These are phyloP conservation scores for Cyberlindnera mrakii DNA, from an alignment of 805 yeast genomes.

Conservation along the genomic window DNA sequence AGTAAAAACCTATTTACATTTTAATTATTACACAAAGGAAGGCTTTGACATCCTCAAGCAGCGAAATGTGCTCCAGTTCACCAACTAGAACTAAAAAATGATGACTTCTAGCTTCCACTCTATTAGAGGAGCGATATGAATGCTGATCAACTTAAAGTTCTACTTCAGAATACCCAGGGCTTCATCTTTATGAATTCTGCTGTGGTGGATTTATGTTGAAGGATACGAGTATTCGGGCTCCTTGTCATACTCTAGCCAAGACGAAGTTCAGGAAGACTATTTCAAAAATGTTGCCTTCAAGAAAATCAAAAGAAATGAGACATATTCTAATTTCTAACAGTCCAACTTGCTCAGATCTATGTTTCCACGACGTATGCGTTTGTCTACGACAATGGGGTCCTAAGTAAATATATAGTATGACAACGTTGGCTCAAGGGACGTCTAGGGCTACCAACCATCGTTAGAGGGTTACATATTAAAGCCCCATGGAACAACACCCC, in stretches of 20 bases:
- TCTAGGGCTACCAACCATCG: too few relatives aligned
- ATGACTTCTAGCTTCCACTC: constrained; percentile 32
- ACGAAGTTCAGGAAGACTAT: constrained; percentile 41
- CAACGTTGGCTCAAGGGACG: too few relatives aligned
- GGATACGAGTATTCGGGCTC: constrained; percentile 40
- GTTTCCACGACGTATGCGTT: constrained; percentile 53
- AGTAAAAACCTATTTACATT: too few relatives aligned
- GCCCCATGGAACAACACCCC: too few relatives aligned
- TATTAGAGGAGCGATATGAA: constrained; percentile 41
- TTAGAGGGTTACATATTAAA: too few relatives aligned
- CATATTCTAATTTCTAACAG: too few relatives aligned
- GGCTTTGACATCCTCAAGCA: constrained; percentile 22
- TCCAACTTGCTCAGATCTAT: constrained; percentile 51
- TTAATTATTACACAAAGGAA: constrained; percentile 20
- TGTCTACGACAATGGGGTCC: constrained; percentile 31
- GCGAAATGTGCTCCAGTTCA: constrained; percentile 24
- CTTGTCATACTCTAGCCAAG: constrained; percentile 33
- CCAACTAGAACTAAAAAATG: constrained; percentile 34
- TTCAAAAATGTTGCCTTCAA: constrained; percentile 51
- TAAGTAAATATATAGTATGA: too few relatives aligned
- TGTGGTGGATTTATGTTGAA: constrained; percentile 55
- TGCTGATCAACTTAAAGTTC: constrained; percentile 57
- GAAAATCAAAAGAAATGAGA: constrained; percentile 60
- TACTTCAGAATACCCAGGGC: constrained; percentile 48
- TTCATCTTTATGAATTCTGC: constrained; percentile 49